These are phyloP conservation scores for Rachicladosporium sp. DNA, from an alignment of 2,329 filamentous ascomycete genomes.

Conservation along the genomic window DNA sequence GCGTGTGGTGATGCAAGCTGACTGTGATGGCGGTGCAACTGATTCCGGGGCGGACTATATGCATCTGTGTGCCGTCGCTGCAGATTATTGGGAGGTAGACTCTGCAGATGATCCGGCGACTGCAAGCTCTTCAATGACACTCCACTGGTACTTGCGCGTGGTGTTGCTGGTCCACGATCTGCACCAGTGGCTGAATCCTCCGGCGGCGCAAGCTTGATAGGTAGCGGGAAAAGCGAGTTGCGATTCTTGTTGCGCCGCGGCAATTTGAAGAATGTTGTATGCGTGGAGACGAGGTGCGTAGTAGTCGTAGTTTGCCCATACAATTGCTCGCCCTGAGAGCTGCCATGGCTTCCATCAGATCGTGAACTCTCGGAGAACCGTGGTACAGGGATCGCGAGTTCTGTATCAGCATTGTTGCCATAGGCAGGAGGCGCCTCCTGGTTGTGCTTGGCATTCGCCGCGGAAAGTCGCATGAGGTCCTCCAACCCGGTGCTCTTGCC, in stretches of 20 bases:
- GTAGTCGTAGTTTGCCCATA: constrained; percentile 46
- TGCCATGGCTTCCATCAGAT: constrained; percentile 59
- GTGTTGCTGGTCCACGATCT: constrained; percentile 24
- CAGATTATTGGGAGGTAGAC: background rate
- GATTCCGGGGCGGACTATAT: constrained; percentile 1
- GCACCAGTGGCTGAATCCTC: constrained; percentile 32
- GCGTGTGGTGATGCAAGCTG: constrained; percentile 36
- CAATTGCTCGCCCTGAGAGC: constrained; percentile 43
- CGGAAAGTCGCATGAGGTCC: constrained; percentile 46
- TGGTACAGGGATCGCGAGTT: constrained; percentile 50
- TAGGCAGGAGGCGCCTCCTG: constrained; percentile 43
- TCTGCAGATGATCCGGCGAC: constrained; percentile 8
- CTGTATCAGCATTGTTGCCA: constrained; percentile 48
- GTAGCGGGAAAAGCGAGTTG: constrained; percentile 75
- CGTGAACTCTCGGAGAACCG: constrained; percentile 76
- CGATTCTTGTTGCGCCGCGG: constrained; percentile 65
- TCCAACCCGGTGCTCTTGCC: constrained; percentile 23
- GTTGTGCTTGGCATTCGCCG: constrained; percentile 29
- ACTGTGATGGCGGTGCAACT: constrained; percentile 7
- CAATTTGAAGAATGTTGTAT: constrained; percentile 67
- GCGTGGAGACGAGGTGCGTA: constrained; percentile 48
- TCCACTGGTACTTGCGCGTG: constrained; percentile 18
- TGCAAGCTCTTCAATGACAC: constrained; percentile 5
- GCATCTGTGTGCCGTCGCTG: constrained; percentile 5
- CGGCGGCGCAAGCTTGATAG: constrained; percentile 51